Conservation (phyloP, 805 yeast species). For the Yamadazyma sp. region DNA sequence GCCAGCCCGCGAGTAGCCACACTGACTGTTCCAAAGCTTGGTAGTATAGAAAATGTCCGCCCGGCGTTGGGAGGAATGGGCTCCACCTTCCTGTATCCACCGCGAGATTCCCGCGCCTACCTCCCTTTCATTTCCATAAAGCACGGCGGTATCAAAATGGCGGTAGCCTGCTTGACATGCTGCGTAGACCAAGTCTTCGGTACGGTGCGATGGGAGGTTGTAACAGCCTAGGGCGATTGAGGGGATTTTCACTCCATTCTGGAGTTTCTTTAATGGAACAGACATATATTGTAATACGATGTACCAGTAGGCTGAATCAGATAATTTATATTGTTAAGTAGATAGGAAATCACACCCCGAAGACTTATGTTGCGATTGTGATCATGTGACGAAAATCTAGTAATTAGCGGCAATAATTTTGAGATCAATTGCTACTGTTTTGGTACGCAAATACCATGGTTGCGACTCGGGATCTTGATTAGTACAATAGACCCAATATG, state of each 20-base stretch:
- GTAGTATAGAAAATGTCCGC: constrained; percentile 53
- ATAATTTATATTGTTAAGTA: too few relatives aligned
- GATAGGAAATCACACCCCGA: too few relatives aligned
- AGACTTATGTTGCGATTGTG: too few relatives aligned
- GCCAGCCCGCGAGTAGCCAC: constrained; percentile 58
- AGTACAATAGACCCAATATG: too few relatives aligned
- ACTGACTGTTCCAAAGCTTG: constrained; percentile 68
- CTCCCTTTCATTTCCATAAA: constrained; percentile 65
- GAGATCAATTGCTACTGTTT: too few relatives aligned
- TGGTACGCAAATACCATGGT: too few relatives aligned
- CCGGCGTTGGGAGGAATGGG: constrained; percentile 12
- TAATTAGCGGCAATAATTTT: too few relatives aligned
- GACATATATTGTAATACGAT: neutral
- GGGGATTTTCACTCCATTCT: constrained; percentile 39
- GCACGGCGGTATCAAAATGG: constrained; percentile 74
- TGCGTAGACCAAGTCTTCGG: constrained; percentile 46
- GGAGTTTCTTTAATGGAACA: constrained; percentile 20
- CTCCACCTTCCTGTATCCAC: constrained; percentile 39
- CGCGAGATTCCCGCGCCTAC: constrained; percentile 61
- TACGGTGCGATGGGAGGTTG: constrained; percentile 34
- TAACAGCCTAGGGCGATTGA: constrained; percentile 53
- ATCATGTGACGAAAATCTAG: too few relatives aligned
- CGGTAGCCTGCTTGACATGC: constrained; percentile 68
- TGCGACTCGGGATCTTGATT: too few relatives aligned
- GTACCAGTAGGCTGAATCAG: too few relatives aligned